Percentiles rank a stretch among this genome's conserved stretches.
Conservation (phyloP, 495 filamentous ascomycete genomes). For the Penicillium crystallinum region DNA sequence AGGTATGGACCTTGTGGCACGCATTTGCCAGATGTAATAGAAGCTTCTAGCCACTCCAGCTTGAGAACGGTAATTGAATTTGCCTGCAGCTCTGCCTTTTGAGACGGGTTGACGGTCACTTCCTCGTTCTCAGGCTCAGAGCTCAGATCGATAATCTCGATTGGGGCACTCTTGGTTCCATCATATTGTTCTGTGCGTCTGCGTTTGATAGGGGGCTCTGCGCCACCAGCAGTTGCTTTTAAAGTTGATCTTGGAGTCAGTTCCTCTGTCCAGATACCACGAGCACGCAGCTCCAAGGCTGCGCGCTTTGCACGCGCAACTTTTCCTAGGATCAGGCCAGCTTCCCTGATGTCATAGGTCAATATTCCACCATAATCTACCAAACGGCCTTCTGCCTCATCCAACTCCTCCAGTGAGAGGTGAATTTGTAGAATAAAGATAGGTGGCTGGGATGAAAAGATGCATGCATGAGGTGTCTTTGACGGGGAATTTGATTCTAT, state of each 20-base stretch:
- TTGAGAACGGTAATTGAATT: constrained; percentile 62
- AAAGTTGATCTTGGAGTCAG: constrained; percentile 5
- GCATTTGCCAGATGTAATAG: constrained; percentile 44
- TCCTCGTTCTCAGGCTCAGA: constrained; percentile 32
- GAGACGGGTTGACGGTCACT: constrained; percentile 8
- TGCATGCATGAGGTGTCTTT: background rate
- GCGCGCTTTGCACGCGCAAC: constrained; percentile 65
- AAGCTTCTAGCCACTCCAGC: constrained; percentile 69
- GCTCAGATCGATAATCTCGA: constrained; percentile 25
- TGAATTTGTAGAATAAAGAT: constrained; percentile 73
- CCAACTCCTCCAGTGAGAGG: constrained; percentile 54
- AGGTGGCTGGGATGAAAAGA: constrained; percentile 44
- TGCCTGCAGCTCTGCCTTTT: background rate
- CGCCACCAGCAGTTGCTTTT: background rate
- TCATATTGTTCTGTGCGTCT: constrained; percentile 5
- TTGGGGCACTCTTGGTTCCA: background rate
- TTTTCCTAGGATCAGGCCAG: constrained; percentile 67
- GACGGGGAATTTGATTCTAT: constrained; percentile 1
- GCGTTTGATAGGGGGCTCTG: constrained; percentile 23
- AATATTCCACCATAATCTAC: constrained; percentile 47
- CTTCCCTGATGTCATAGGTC: constrained; percentile 69
- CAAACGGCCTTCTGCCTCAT: constrained; percentile 60
- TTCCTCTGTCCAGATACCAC: constrained; percentile 58
- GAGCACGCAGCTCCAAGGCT: constrained; percentile 67
- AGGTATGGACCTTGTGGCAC: constrained; percentile 58